Evolutionary conservation across 2,329 filamentous ascomycete species (phyloP), one percentile per base, ranked within the genome.

Genomic region (Escovopsis sp.): DNA sequence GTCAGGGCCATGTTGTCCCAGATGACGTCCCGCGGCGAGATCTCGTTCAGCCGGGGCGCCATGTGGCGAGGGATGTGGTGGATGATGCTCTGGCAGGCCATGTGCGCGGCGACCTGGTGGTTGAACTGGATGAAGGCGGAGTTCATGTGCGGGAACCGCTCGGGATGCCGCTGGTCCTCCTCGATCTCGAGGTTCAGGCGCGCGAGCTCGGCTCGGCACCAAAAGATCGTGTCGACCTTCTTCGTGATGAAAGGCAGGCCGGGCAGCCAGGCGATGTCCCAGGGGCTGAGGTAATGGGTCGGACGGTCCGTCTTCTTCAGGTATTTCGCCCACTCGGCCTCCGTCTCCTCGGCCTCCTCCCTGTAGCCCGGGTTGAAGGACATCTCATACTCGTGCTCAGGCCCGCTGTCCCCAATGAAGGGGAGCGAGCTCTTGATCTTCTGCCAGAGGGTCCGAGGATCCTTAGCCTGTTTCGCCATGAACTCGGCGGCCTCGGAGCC

Each of bases 81-180:
- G 27, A 81, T 86, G 31, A 92, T 69, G 33, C 84, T 77, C 54
- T 98, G 90, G 53, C 86, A 94, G 39, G 88, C 90, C 90, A 98
- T 96, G 50, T 98, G 90, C 0, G 90, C 90, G 5, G 88, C 87
- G 2, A 94, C 83, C 53, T 98, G 90, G 51, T 94, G 81, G 50
- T 98, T 94, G 67, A 98, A 98, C 53, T 98, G 90, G 41, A 98
- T 86, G 47, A 98, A 98, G 1, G 90, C 90, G 1, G 88, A 94
- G 49, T 83, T 94, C 86, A 94, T 92, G 32, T 87, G 61, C 0
- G 88, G 87, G 42, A 85, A 96, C 4, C 79, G 75, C 45, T 94
- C 87, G 0, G 82, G 79, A 33, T 90, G 68, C 35, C 79, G 70
- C 53, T 98, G 90, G 45, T 96, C 90, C 31, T 79, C 65, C 46